Percentiles rank a stretch among this genome's conserved stretches.
phyloP scores from a whole-genome alignment of 75 land plant species.

The Picea sitchensis region DNA sequence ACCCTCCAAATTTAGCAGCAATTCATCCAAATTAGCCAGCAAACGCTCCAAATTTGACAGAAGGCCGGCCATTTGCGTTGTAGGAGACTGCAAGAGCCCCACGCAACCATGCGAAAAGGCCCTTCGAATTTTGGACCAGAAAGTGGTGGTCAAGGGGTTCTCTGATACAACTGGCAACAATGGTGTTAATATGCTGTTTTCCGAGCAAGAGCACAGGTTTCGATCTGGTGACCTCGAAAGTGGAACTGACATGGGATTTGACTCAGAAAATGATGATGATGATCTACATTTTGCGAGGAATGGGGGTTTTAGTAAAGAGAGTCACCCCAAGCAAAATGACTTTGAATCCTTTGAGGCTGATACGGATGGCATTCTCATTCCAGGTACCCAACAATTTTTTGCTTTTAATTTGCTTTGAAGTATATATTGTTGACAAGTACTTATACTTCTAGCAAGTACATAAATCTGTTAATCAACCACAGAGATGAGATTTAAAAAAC shows the following conservation, averaged over 20 bases:
- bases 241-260: background rate
- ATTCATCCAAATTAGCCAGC: background rate
- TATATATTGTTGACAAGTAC: too few relatives aligned
- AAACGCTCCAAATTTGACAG: background rate
- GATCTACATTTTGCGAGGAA: constrained; percentile 6
- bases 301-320: background rate
- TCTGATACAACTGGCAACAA: background rate
- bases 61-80: background rate
- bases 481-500: too few relatives aligned
- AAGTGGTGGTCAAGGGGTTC: background rate
- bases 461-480: too few relatives aligned
- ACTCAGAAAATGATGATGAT: constrained; percentile 12
- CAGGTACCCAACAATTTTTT: background rate
- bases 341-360: background rate
- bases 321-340: background rate
- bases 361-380: background rate
- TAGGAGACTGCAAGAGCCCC: background rate
- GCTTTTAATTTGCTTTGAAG: background rate
- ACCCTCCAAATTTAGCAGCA: background rate
- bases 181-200: constrained; percentile 1
- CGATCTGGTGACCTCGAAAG: constrained; percentile 9
- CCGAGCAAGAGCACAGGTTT: constrained; percentile 18
- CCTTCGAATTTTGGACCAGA: too few relatives aligned
- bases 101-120: too few relatives aligned
- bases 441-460: too few relatives aligned